Base-by-base conservation (phyloP, 1,284 basidiomycete species). In the Bondarzewia mesenterica region DNA sequence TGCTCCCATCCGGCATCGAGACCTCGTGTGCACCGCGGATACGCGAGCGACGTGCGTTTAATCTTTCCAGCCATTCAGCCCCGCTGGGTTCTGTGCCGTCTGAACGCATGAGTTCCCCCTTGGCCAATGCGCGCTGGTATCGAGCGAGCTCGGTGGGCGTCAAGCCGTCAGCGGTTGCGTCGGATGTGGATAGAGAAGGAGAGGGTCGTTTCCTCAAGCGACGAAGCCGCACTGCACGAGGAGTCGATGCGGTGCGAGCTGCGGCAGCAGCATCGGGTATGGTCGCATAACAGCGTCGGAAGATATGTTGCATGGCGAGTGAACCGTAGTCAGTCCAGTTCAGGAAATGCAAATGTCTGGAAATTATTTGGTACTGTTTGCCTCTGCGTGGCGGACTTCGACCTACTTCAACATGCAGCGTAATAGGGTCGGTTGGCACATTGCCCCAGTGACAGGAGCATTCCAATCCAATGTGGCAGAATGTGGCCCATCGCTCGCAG, bases 151-250 rank as follows among this genome's bases (percentile, higher is more conserved):
- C 84, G 48, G 74, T 71, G 40, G 82, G 81, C 3, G 78, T 82
- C 50, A 83, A 70, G 39, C 78, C 78, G 44, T 67, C 63, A 21
- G 62, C 60, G 18, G 71, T 73, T 37, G 74, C 72, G 58, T 82
- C 81, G 41, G 77, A 70, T 52, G 67, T 63, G 25, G 70, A 66
- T 23, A 66, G 59, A 16, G 65, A 60, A 29, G 66, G 58, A 35
- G 66, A 57, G 42, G 63, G 56, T 2, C 53, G 63, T 59, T 74
- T 77, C 60, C 75, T 76, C 43, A 72, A 68, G 48, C 84, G 79
- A 45, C 85, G 80, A n/a, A 77, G 69, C 47, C 82, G 80, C 39
- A 88, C 84, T 27, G 83, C 82, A 37, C 78, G 72, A 2, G 85
- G 85, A 0, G 83, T 76, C 0, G 85, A 87, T 5, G 76, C 72